phyloP scores from a whole-genome alignment of 441 rosid species.

The Aleurites moluccanus region DNA sequence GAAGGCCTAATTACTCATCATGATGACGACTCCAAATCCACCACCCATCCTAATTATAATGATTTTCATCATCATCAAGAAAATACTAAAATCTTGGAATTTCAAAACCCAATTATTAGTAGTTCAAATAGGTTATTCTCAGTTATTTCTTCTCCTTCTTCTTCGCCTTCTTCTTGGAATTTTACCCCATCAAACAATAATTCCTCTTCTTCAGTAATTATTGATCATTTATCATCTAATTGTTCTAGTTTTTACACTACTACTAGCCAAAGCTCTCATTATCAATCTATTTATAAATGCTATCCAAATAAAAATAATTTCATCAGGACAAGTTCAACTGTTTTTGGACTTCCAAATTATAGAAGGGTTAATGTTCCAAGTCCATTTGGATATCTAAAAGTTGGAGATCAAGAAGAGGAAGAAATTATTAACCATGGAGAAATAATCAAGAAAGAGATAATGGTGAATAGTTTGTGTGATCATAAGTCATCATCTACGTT shows the following conservation, averaged over 20 bases:
- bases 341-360: slow-evolving; percentile 27
- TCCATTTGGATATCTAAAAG: slow-evolving; percentile 36
- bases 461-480: slow-evolving; percentile 15
- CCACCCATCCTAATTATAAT: slow-evolving; percentile 5
- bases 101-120: slow-evolving; percentile 31
- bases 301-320: slow-evolving; percentile 23
- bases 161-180: slow-evolving; percentile 39
- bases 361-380: slow-evolving; percentile 37
- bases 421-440: slow-evolving; percentile 28
- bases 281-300: slow-evolving; percentile 33
- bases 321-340: slow-evolving; percentile 29
- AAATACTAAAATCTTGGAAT: slow-evolving; percentile 33
- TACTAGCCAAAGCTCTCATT: slow-evolving; percentile 30
- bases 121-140: slow-evolving; percentile 36
- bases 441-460: slow-evolving; percentile 24
- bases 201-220: slow-evolving; percentile 26
- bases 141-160: slow-evolving; percentile 37
- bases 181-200: slow-evolving; percentile 25
- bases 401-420: slow-evolving; percentile 26
- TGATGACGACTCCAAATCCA: slow-evolving; percentile 11
- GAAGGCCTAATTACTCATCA: slow-evolving; percentile 19
- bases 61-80: slow-evolving; percentile 24
- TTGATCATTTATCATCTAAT: slow-evolving; percentile 22
- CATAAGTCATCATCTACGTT: slow-evolving; percentile 18
- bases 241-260: slow-evolving; percentile 27